These are phyloP conservation scores for Trametes elegans DNA, from an alignment of 768 basidiomycete species.

Conservation along the genomic window DNA sequence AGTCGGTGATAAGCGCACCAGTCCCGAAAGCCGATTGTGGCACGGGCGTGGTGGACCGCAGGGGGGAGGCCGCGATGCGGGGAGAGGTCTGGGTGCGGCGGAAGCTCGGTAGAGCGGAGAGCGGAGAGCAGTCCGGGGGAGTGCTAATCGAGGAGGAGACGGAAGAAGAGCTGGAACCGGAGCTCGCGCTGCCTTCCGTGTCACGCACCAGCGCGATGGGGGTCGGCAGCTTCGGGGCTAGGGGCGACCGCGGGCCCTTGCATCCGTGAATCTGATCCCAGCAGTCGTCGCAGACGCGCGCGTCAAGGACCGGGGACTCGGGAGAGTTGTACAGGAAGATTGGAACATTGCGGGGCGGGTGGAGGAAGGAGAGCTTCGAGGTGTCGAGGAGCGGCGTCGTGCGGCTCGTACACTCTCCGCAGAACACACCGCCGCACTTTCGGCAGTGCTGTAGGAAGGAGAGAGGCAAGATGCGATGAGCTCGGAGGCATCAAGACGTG, in stretches of 20 bases:
- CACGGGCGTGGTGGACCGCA: conserved; percentile 26
- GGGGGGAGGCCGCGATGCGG: conserved; percentile 30
- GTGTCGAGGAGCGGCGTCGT: conserved; percentile 68
- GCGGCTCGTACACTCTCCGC: conserved; percentile 57
- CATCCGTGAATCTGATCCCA: conserved; percentile 69
- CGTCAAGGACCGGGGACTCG: conserved; percentile 51
- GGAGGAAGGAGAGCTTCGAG: conserved; percentile 64
- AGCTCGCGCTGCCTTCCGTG: conserved; percentile 7
- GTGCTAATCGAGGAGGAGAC: conserved; percentile 31
- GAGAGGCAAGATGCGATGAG: conserved; percentile 19
- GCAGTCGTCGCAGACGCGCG: conserved; percentile 79
- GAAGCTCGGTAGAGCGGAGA: conserved; percentile 10
- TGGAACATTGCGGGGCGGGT: conserved; percentile 68
- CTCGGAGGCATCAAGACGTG: conserved; percentile 21
- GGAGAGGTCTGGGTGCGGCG: conserved; percentile 36
- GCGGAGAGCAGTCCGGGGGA: conserved; percentile 27
- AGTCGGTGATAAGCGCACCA: conserved; percentile 10
- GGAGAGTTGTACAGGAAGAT: conserved; percentile 57
- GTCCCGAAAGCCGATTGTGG: conserved; percentile 16
- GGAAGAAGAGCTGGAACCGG: conserved; percentile 27
- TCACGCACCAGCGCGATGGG: conserved; percentile 19
- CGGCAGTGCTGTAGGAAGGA: conserved; percentile 65
- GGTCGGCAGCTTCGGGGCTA: conserved; percentile 24
- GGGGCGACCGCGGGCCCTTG: conserved; percentile 42
- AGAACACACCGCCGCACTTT: conserved; percentile 81